Conservation (phyloP, 2,329 filamentous ascomycete genomes). For the Furcasterigmium sp. region DNA sequence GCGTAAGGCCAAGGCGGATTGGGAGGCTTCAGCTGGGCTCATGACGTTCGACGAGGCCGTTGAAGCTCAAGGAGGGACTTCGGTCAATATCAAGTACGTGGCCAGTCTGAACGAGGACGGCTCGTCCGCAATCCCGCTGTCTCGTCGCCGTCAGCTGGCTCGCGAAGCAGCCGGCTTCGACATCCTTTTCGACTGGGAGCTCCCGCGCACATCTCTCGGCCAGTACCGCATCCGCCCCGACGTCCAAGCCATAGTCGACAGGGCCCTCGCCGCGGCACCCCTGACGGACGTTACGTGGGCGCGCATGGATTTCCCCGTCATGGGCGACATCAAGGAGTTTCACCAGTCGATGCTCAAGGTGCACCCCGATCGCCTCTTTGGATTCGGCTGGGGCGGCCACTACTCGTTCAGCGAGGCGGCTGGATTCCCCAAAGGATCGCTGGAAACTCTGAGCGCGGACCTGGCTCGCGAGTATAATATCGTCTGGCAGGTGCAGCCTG, state of each 20-base stretch:
- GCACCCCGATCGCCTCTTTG: constrained; percentile 28
- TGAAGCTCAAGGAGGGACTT: constrained; percentile 16
- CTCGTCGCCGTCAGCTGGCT: too few relatives aligned
- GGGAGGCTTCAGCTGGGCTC: constrained; percentile 23
- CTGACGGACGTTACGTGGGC: constrained; percentile 30
- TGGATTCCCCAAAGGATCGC: constrained; percentile 23
- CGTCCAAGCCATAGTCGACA: constrained; percentile 24
- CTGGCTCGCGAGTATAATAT: constrained; percentile 27
- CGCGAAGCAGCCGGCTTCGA: constrained; percentile 11
- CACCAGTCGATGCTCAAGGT: constrained; percentile 26
- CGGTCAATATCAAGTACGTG: too few relatives aligned
- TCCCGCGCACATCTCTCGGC: constrained; percentile 23
- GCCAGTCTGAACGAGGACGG: constrained; percentile 11
- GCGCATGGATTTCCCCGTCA: constrained; percentile 22
- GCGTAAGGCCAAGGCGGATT: constrained; percentile 19
- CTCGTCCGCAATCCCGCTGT: too few relatives aligned
- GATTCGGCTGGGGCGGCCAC: constrained; percentile 30
- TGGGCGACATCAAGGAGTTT: constrained; percentile 29
- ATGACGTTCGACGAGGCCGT: constrained; percentile 29
- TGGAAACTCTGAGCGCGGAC: constrained; percentile 23
- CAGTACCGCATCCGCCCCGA: constrained; percentile 27
- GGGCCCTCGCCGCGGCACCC: constrained; percentile 26
- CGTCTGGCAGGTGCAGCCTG: constrained; percentile 35
- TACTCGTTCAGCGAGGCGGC: constrained; percentile 26
- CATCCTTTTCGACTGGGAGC: constrained; percentile 28